Conservation (phyloP, 352 stramenopile genomes). For the Phytophthora ramorum region DNA sequence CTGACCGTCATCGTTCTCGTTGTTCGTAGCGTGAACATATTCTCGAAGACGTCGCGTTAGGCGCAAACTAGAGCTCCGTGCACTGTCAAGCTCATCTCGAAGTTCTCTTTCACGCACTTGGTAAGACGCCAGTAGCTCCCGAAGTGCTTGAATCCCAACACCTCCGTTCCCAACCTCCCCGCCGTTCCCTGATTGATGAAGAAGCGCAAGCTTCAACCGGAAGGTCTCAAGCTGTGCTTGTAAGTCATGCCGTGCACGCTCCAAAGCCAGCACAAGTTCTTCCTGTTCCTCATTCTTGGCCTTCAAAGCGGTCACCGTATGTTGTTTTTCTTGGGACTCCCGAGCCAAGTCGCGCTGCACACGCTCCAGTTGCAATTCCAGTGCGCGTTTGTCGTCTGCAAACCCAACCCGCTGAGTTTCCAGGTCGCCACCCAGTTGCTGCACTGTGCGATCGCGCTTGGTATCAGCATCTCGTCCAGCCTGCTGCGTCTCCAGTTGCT, state of each 20-base stretch:
- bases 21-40: neutral
- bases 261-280: constrained; percentile 49
- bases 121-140: constrained; percentile 50
- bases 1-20: neutral
- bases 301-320: constrained; percentile 27
- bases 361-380: constrained; percentile 34
- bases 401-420: constrained; percentile 21
- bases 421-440: constrained; percentile 23
- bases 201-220: constrained; percentile 47
- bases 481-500: constrained; percentile 49
- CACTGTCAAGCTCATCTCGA: constrained; percentile 36
- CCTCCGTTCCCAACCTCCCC: constrained; percentile 4
- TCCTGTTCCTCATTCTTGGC: constrained; percentile 54
- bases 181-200: constrained; percentile 16
- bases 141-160: constrained; percentile 20
- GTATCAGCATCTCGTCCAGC: constrained; percentile 38
- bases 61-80: constrained; percentile 28
- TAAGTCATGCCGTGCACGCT: constrained; percentile 47
- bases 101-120: constrained; percentile 50
- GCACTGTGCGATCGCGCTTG: constrained; percentile 16
- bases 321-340: constrained; percentile 39
- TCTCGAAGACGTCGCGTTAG: constrained; percentile 28
- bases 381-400: constrained; percentile 26
- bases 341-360: constrained; percentile 28
- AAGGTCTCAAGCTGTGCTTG: constrained; percentile 56